Evolutionary conservation across 2,329 filamentous ascomycete species (phyloP), one percentile per base, ranked within the genome.

Genomic region (Sporothrix protearum): DNA sequence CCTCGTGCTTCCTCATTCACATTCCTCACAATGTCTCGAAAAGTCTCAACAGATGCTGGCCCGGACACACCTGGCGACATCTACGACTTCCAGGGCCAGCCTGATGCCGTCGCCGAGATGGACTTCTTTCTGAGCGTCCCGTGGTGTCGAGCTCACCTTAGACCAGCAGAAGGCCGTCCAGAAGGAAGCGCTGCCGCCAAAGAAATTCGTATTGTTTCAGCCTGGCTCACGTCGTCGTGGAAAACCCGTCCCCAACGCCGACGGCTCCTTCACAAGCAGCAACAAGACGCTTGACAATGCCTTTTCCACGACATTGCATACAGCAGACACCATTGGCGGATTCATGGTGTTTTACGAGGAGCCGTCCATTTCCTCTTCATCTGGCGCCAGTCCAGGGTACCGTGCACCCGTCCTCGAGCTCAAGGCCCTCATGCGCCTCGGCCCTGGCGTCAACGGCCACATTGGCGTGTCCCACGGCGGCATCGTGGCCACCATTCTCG

Each of bases 391-490:
- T 14, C 22, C 68, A 0, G 71, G n/a, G 7, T 63, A 53, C 63
- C 70, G 63, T 7, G 25, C 55, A 5, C 69, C 70, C 14, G 73
- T 82, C 1, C 71, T 75, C n/a, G 76, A 80, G 47, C 19, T 81
- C 61, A 78, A 78, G 36, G 76, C 75, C 0, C 76, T 83, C 45
- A 59, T 82, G 5, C 79, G 77, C 14, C 79, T 90, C 0, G 87
- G 85, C 1, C 75, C 80, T 12, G 84, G 83, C 22, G 74, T 90
- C 71, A 86, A 87, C 73, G 88, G 88, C 1, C 85, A 85, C 74
- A 79, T 84, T 1, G 78, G 81, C 2, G 80, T 87, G 7, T 79
- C 82, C 10, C 88, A 91, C 76, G 88, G 88, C 25, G 88, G 88
- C 1, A 83, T 90, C 39, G 82, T 87, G 7, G 83, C 83, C 9